Percentiles rank a stretch among this genome's conserved stretches.
phyloP scores from a whole-genome alignment of 768 basidiomycete species.

The Fistulinella prunicolor region DNA sequence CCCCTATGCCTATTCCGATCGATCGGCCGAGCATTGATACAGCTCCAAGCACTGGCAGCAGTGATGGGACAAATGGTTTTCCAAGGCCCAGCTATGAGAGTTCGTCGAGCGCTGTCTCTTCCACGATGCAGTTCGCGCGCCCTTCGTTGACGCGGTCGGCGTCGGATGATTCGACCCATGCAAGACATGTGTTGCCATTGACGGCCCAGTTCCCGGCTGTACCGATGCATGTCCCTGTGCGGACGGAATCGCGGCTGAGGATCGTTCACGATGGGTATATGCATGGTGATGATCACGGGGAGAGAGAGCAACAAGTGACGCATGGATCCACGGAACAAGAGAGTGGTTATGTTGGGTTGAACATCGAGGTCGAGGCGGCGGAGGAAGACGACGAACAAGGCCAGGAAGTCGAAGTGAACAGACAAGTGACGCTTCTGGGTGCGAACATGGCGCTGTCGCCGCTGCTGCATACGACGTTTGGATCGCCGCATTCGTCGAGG shows the following conservation, averaged over 20 bases:
- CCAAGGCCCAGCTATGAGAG: constrained; percentile 29
- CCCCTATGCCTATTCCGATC: constrained; percentile 26
- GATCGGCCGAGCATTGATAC: constrained; percentile 19
- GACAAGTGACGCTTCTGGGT: constrained; percentile 3
- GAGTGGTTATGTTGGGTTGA: neutral
- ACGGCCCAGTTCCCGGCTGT: constrained; percentile 33
- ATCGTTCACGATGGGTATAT: constrained; percentile 27
- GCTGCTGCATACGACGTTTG: constrained; percentile 41
- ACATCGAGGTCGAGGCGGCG: constrained; percentile 15
- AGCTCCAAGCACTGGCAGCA: constrained; percentile 19
- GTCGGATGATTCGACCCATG: constrained; percentile 25
- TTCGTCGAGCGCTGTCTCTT: constrained; percentile 15
- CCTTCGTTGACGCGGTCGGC: constrained; percentile 19
- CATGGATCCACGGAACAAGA: constrained; percentile 21
- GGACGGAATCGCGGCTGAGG: constrained; percentile 31
- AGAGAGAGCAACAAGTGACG: constrained; percentile 14
- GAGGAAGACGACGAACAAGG: constrained; percentile 9
- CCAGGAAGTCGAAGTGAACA: constrained; percentile 8
- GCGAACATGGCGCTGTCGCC: constrained; percentile 29
- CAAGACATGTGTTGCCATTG: constrained; percentile 17
- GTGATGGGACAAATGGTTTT: constrained; percentile 17
- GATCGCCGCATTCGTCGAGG: constrained; percentile 36
- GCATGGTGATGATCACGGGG: constrained; percentile 18
- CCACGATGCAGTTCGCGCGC: constrained; percentile 15
- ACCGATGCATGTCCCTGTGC: constrained; percentile 27